A percentile compares a stretch with the other conserved stretches of the same genome.
These are phyloP conservation scores for Pleurotus cornucopiae DNA, from an alignment of 768 basidiomycete genomes.

Conservation along the genomic window DNA sequence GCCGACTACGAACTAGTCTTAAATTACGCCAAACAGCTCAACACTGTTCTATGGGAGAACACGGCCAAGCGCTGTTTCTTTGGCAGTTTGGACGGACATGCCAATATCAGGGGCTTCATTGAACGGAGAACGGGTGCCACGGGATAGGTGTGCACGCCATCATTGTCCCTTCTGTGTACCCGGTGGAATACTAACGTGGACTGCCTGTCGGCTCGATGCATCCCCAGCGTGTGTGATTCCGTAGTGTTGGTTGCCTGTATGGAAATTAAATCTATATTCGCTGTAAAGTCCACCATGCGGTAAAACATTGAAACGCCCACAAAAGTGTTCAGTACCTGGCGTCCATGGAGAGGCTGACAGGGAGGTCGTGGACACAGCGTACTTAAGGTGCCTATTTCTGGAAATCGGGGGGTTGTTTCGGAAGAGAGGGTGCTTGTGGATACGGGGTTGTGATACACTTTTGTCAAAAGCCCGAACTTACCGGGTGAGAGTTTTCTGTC, in stretches of 20 bases:
- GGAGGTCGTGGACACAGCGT: not conserved
- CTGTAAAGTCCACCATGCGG: not conserved
- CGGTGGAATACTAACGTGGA: not conserved
- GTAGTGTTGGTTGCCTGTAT: not conserved
- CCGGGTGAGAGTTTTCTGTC: constrained; percentile 3
- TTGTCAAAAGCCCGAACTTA: not conserved
- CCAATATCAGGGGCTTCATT: constrained; percentile 76
- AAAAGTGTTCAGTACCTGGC: too few relatives aligned
- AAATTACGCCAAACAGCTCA: constrained; percentile 79
- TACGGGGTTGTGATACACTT: constrained; percentile 1
- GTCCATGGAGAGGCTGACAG: too few relatives aligned
- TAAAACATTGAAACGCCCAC: not conserved
- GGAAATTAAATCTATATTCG: not conserved
- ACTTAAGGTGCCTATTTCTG: not conserved
- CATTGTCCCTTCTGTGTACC: not conserved
- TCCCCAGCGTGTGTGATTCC: not conserved
- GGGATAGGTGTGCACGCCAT: constrained; percentile 19
- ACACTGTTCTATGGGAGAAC: constrained; percentile 83
- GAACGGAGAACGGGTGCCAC: constrained; percentile 56
- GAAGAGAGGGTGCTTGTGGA: not conserved
- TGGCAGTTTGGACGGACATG: constrained; percentile 72
- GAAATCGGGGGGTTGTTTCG: not conserved
- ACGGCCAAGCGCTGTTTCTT: constrained; percentile 74
- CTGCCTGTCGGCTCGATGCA: not conserved
- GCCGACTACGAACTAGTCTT: constrained; percentile 86